Evolutionary conservation across 805 yeast genomes (phyloP), one percentile per base, ranked within the genome.

Genomic region (Suhomyces pyralidae): DNA sequence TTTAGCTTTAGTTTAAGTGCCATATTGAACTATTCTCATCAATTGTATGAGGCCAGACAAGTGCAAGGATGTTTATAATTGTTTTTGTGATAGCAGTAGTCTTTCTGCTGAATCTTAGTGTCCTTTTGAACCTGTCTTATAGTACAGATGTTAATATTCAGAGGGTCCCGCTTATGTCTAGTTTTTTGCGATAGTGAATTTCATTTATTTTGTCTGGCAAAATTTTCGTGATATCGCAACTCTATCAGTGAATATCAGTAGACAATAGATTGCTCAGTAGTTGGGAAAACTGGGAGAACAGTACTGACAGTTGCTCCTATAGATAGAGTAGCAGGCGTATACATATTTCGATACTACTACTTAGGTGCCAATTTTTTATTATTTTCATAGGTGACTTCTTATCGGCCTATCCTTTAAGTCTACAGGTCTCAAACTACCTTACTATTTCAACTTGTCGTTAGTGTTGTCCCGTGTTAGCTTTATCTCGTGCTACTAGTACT

Each of bases 1-100:
- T 56, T 56, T 15, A 58, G 44, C 50, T 58, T 57, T 14, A 60
- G 55, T 45, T 58, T 61, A 36, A 64, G 52, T 20, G 58, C 60
- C 60, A 53, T 57, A 14, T 9, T n/a, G 8, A 3, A 10, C 1
- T 4, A 12, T 28, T 28, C 32, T 28, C 32, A 12, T 28, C 32
- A 28, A 28, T 28, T 28, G 32, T 26, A 26, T 26, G 6, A 26
- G 8, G 12, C 28, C 28, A 26, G 7, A 26, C 4, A 26, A 26
- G 28, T 8, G 32, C 32, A 3, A 28, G 32, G 12, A 28, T 28
- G n/a, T 28, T 10, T 28, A 12, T 28, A 2, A 28, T 3, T 26
- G 30, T 14, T 26, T 3, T 26, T 6, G 12, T 10, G 12, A 7
- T 9, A 9, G 3, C 28, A 26, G 28, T 10, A 26, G 28, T 26